Base-by-base conservation (phyloP, 768 basidiomycete species). In the Auriscalpium orientale region DNA sequence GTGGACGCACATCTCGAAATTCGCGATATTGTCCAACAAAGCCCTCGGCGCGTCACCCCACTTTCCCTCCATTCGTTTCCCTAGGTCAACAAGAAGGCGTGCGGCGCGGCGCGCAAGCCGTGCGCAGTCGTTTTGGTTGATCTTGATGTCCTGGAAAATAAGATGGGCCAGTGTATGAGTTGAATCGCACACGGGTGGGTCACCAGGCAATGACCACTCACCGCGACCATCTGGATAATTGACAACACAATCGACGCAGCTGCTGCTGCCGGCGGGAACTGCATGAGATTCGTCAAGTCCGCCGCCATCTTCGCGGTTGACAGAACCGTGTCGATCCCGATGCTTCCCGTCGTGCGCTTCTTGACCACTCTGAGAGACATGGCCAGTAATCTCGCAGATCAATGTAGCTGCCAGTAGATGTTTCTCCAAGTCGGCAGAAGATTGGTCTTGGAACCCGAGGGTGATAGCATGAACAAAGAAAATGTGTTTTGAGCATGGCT, bases 1-100 rank as follows among this genome's bases (percentile, higher is more conserved):
- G 37, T 11, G 44, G 48, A 54, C 61, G 53, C 48, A 64, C 63
- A 28, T 49, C 52, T 64, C 58, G 20, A 64, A 62, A 21, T 62
- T 53, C n/a, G 49, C 45, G 34, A 64, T 57, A 38, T 60, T 64
- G n/a, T 62, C 58, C 34, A 64, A 35, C 33, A 62, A 45, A 18
- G 63, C 59, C 21, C 50, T 40, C 16, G 63, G 63, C 13, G 61
- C 63, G 11, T 57, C 53, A 16, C 60, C 63, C 63, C 63, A 64
- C 51, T 57, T 64, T 36, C 63, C 63, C 33, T 64, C 62, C 63
- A 64, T 64, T 20, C 56, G 63, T 28, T n/a, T 49, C n/a, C 56
- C 61, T 0, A 64, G 21, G 16, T 53, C 55, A 28, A 43, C 28
- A 15, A 64, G 58, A 20, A 62, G 40, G n/a, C 55, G 58, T 15